A percentile compares a stretch with the other conserved stretches of the same genome.
These are phyloP conservation scores for Capsicum pubescens DNA, from an alignment of 257 asterid genomes.

Conservation along the genomic window DNA sequence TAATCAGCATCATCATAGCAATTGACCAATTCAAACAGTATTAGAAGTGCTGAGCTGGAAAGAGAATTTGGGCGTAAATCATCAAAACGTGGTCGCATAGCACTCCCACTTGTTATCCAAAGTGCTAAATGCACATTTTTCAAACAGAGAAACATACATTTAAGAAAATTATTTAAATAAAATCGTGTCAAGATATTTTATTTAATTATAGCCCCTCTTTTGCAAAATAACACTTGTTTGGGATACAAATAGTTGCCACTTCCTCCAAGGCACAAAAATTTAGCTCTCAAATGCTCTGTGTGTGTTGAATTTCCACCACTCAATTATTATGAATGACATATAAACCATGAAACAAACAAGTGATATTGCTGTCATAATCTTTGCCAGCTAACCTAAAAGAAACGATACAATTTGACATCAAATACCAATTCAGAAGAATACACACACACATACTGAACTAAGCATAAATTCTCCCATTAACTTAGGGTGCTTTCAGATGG, in stretches of 20 bases:
- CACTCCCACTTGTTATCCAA: not conserved
- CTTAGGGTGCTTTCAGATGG: not conserved
- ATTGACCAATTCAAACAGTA: conserved; percentile 4
- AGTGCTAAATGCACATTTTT: not conserved
- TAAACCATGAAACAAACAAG: conserved; percentile 14
- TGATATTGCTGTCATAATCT: not conserved
- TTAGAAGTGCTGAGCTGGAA: not conserved
- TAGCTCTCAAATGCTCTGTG: not conserved
- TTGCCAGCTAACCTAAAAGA: not conserved
- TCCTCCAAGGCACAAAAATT: not conserved
- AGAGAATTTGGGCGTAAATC: not conserved
- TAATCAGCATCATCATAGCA: not conserved
- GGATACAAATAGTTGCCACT: too few relatives aligned
- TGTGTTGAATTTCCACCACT: not conserved
- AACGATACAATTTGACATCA: not conserved
- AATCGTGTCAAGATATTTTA: too few relatives aligned
- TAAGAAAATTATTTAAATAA: not conserved
- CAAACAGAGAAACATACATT: not conserved
- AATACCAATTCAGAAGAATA: not conserved
- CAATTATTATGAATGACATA: not conserved
- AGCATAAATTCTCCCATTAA: not conserved
- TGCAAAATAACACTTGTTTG: too few relatives aligned
- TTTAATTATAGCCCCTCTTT: too few relatives aligned
- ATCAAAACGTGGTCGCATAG: not conserved
- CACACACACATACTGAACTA: not conserved